Conservation (phyloP, 177 flowering plant species). For the Viscum album region DNA sequence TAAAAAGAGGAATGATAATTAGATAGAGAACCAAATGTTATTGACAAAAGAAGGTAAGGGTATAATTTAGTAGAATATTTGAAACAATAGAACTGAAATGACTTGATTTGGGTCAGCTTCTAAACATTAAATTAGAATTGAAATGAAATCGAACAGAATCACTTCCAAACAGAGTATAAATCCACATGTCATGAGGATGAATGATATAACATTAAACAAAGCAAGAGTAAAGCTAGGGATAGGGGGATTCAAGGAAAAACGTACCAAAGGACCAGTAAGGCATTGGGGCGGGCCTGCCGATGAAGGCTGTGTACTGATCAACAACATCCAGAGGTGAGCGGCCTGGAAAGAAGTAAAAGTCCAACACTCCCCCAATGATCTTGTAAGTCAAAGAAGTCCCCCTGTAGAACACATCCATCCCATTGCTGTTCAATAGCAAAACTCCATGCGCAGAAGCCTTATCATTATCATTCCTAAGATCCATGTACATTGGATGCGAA, state of each 20-base stretch:
- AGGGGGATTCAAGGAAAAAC: neutral
- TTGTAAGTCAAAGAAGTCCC: constrained; percentile 78
- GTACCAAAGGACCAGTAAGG: constrained; percentile 96
- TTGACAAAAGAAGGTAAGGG: too few relatives aligned
- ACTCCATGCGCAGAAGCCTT: constrained; percentile 58
- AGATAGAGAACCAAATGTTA: too few relatives aligned
- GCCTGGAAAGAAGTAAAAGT: constrained; percentile 84
- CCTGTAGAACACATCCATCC: constrained; percentile 86
- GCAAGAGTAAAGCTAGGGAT: too few relatives aligned
- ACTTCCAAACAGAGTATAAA: too few relatives aligned
- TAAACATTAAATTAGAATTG: too few relatives aligned
- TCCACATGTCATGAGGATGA: too few relatives aligned
- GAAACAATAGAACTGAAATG: too few relatives aligned
- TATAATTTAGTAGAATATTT: too few relatives aligned
- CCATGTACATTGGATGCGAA: constrained; percentile 95
- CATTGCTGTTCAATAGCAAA: constrained; percentile 80
- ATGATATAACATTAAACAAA: too few relatives aligned
- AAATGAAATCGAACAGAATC: too few relatives aligned
- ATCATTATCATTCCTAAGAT: constrained; percentile 63
- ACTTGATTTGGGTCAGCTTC: too few relatives aligned
- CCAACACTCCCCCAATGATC: constrained; percentile 85
- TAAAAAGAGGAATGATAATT: too few relatives aligned
- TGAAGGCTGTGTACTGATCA: constrained; percentile 71
- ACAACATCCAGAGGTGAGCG: constrained; percentile 65
- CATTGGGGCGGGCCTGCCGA: constrained; percentile 95